A percentile compares a stretch with the other conserved stretches of the same genome.
Evolutionary conservation across 768 basidiomycete species (phyloP).

Genomic region (Thelephora ganbajun): DNA sequence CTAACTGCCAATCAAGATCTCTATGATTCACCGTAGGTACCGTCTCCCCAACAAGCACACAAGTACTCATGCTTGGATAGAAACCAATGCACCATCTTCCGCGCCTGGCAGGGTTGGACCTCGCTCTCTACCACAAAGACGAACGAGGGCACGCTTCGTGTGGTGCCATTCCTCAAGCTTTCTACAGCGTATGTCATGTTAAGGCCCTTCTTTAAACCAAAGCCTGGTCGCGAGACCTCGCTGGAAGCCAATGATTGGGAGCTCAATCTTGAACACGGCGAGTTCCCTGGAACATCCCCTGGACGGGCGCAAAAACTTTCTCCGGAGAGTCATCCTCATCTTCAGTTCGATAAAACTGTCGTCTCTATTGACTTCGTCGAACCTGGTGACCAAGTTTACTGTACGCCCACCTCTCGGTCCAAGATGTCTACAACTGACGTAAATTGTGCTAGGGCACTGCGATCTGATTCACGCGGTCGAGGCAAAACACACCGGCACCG

Average conservation of each 20-base stretch:
- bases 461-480: slow-evolving; percentile 36
- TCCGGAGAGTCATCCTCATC: slow-evolving; percentile 47
- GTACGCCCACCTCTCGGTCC: slow-evolving; percentile 11
- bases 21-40: slow-evolving; percentile 41
- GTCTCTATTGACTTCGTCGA: slow-evolving; percentile 51
- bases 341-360: slow-evolving; percentile 47
- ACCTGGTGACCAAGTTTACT: slow-evolving; percentile 70
- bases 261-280: slow-evolving; percentile 11
- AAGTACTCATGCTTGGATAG: slow-evolving; percentile 3
- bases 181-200: slow-evolving; percentile 61
- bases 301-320: slow-evolving; percentile 30
- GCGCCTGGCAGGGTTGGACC: slow-evolving; percentile 60
- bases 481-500: slow-evolving; percentile 34
- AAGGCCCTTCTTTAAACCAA: slow-evolving; percentile 61
- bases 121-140: slow-evolving; percentile 32
- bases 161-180: slow-evolving; percentile 50
- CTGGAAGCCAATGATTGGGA: slow-evolving; percentile 15
- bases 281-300: slow-evolving; percentile 15
- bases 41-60: neutral
- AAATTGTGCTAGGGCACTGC: slow-evolving; percentile 12
- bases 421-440: neutral
- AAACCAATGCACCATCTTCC: slow-evolving; percentile 13
- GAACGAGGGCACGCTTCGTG: slow-evolving; percentile 50
- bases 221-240: slow-evolving; percentile 15
- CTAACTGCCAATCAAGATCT: slow-evolving; percentile 48